A percentile compares a stretch with the other conserved stretches of the same genome.
phyloP scores from a whole-genome alignment of 768 basidiomycete species.

The Leccinum disarticulatum region DNA sequence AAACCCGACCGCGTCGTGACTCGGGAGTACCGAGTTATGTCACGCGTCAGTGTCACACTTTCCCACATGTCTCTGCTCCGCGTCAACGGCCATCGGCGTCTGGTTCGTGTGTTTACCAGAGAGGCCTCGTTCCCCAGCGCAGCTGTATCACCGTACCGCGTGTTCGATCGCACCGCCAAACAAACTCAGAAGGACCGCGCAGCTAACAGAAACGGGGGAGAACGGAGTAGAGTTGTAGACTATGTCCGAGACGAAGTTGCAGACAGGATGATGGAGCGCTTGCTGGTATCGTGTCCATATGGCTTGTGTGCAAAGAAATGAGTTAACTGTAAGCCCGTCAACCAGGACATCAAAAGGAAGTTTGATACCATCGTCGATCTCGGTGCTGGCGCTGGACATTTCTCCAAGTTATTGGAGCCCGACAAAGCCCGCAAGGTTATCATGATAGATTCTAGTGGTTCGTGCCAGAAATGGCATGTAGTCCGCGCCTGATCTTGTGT shows the following conservation, averaged over 20 bases:
- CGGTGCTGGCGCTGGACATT: conserved; percentile 89
- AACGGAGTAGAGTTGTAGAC: conserved; percentile 76
- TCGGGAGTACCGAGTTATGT: conserved; percentile 5
- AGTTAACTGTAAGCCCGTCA: conserved; percentile 1
- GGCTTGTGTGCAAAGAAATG: neutral
- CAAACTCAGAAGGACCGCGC: conserved; percentile 75
- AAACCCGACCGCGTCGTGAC: neutral
- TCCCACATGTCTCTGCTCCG: conserved; percentile 20
- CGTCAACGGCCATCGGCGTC: conserved; percentile 4
- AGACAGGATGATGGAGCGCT: conserved; percentile 85
- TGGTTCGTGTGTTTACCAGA: conserved; percentile 47
- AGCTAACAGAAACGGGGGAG: conserved; percentile 53
- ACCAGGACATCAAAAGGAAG: conserved; percentile 86
- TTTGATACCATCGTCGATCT: conserved; percentile 83
- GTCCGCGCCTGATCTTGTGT: conserved; percentile 5
- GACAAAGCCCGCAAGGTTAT: conserved; percentile 68
- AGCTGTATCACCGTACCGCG: conserved; percentile 56
- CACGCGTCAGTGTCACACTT: conserved; percentile 18
- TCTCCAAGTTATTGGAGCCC: conserved; percentile 76
- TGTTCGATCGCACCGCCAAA: conserved; percentile 87
- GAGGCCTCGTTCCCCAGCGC: conserved; percentile 40
- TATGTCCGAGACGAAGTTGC: conserved; percentile 91
- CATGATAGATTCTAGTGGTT: conserved; percentile 89
- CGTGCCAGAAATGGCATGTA: conserved; percentile 18
- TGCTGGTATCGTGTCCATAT: conserved; percentile 56